Percentiles rank a stretch among this genome's conserved stretches.
Conservation (phyloP, 73 alveolate species). For the Urostyla sp. region DNA sequence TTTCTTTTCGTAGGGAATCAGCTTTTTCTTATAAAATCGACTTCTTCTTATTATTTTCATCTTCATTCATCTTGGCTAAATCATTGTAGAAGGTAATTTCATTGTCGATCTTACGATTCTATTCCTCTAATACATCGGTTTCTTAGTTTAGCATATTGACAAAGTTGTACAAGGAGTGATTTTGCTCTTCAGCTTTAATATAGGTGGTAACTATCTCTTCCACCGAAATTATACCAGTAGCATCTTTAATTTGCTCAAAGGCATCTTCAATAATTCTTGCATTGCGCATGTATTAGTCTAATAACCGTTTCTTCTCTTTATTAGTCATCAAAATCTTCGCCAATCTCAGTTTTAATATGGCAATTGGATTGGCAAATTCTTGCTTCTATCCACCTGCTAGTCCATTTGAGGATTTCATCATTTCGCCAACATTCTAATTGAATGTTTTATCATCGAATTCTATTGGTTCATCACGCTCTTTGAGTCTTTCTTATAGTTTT, state of each 20-base stretch:
- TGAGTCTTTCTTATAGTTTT: slow-evolving; percentile 58
- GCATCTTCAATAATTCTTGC: slow-evolving; percentile 83
- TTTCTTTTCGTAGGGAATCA: slow-evolving; percentile 8
- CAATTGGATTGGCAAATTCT: slow-evolving; percentile 67
- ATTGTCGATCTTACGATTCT: slow-evolving; percentile 62
- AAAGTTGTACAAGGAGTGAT: slow-evolving; percentile 71
- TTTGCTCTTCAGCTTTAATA: slow-evolving; percentile 85
- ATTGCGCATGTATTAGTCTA: slow-evolving; percentile 75
- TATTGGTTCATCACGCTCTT: slow-evolving; percentile 62
- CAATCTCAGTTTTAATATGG: slow-evolving; percentile 69
- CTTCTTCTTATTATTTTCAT: slow-evolving; percentile 30
- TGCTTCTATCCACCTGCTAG: slow-evolving; percentile 64
- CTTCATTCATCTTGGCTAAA: slow-evolving; percentile 42
- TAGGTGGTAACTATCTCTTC: slow-evolving; percentile 85
- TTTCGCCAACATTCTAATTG: slow-evolving; percentile 63
- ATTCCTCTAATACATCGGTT: slow-evolving; percentile 72
- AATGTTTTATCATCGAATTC: slow-evolving; percentile 70
- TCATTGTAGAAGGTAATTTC: slow-evolving; percentile 38
- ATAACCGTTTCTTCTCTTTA: slow-evolving; percentile 77
- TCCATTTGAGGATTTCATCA: slow-evolving; percentile 47
- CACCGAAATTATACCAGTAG: slow-evolving; percentile 79
- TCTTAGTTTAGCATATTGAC: slow-evolving; percentile 77
- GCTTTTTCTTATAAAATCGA: slow-evolving; percentile 29
- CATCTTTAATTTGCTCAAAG: slow-evolving; percentile 77
- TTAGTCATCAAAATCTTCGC: slow-evolving; percentile 71